These are phyloP conservation scores for Annulohypoxylon truncatum DNA, from an alignment of 2,329 filamentous ascomycete genomes.

Conservation along the genomic window DNA sequence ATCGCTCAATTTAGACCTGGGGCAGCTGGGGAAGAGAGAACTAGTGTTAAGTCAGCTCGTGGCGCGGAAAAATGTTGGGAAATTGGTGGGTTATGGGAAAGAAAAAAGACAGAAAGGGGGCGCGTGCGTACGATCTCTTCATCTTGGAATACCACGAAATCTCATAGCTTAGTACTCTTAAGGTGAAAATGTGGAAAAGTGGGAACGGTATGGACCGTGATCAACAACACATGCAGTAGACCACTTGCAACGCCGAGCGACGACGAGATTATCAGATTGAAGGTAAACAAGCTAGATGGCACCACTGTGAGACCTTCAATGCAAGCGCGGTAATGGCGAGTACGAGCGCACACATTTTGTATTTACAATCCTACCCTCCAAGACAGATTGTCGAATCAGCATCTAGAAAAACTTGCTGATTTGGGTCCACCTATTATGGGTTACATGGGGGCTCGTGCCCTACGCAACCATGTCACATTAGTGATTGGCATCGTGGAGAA, in stretches of 20 bases:
- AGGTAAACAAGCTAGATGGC: slow-evolving; percentile 11
- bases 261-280: slow-evolving; percentile 11
- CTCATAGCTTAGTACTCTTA: not conserved
- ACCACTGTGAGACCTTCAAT: not conserved
- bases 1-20: slow-evolving; percentile 4
- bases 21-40: not conserved
- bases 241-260: not conserved
- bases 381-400: slow-evolving; percentile 30
- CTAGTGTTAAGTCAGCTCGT: not conserved
- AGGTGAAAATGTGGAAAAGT: not conserved
- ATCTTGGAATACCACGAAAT: not conserved
- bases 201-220: not conserved
- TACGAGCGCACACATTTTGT: slow-evolving; percentile 12
- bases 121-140: not conserved
- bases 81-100: not conserved
- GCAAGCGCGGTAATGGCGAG: slow-evolving; percentile 18
- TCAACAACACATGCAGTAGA: not conserved
- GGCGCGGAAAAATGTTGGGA: not conserved
- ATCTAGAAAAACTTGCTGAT: slow-evolving; percentile 29
- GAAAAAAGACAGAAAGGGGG: not conserved
- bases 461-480: slow-evolving; percentile 10
- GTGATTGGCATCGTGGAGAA: slow-evolving; percentile 34
- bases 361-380: slow-evolving; percentile 13
- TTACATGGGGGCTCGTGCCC: slow-evolving; percentile 4
- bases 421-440: slow-evolving; percentile 25